These are phyloP conservation scores for Vigna trinervia DNA, from an alignment of 306 rosid genomes.

Conservation along the genomic window DNA sequence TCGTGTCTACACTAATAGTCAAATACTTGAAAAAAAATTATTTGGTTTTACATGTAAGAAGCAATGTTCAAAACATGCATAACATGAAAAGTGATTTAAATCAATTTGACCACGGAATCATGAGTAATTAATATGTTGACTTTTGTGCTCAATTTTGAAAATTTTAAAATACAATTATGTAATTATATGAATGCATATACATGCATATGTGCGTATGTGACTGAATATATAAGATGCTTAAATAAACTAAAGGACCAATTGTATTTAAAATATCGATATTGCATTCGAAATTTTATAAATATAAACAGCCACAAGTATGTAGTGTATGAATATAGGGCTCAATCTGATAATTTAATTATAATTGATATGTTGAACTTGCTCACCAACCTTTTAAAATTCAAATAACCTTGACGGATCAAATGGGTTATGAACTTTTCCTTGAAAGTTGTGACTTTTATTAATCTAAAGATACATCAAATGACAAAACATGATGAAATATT, in stretches of 20 bases:
- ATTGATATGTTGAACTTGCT: background rate
- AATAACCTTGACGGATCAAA: slow-evolving; percentile 23
- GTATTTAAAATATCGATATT: background rate
- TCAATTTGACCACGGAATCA: background rate
- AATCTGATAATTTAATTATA: background rate
- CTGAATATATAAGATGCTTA: background rate
- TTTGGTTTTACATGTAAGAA: background rate
- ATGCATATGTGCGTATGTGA: background rate
- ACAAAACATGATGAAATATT: slow-evolving; percentile 5
- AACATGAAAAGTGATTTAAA: background rate
- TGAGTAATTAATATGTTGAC: background rate
- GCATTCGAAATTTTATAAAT: slow-evolving; percentile 6
- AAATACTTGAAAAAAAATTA: background rate
- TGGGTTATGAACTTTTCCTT: slow-evolving; percentile 4
- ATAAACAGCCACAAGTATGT: background rate
- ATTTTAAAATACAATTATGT: background rate
- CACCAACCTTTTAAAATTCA: background rate
- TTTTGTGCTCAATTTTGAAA: background rate
- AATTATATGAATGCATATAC: background rate
- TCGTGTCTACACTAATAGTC: background rate
- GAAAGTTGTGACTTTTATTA: background rate
- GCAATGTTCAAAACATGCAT: slow-evolving; percentile 26
- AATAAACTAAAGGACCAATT: background rate
- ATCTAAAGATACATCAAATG: slow-evolving; percentile 20
- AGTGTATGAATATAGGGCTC: background rate